phyloP scores from a whole-genome alignment of 805 yeast genomes.

The Nakazawaea wickerhamii region DNA sequence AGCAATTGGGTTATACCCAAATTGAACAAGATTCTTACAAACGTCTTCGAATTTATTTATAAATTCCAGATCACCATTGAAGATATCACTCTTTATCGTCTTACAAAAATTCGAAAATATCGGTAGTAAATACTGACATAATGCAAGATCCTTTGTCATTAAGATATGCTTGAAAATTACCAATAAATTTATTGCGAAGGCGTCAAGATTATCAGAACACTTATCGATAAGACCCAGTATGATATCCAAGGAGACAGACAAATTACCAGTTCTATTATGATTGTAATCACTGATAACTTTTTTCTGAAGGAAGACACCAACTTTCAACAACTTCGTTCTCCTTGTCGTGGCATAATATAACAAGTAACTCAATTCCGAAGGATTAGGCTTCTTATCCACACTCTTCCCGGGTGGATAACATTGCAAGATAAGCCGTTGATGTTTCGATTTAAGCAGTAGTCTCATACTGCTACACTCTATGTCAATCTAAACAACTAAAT shows the following conservation, averaged over 20 bases:
- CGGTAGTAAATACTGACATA: constrained; percentile 47
- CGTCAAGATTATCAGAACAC: constrained; percentile 79
- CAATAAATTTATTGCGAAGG: constrained; percentile 68
- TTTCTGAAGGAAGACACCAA: constrained; percentile 59
- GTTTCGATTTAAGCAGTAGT: constrained; percentile 63
- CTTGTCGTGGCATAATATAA: constrained; percentile 88
- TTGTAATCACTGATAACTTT: constrained; percentile 57
- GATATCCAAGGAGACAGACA: constrained; percentile 75
- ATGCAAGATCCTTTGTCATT: constrained; percentile 51
- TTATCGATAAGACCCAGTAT: constrained; percentile 61
- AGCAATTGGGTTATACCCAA: constrained; percentile 18
- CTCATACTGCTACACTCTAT: constrained; percentile 3
- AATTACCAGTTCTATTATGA: constrained; percentile 67
- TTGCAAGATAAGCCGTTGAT: constrained; percentile 82
- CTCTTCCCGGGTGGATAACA: constrained; percentile 91
- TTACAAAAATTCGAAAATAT: constrained; percentile 40
- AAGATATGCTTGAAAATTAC: constrained; percentile 50
- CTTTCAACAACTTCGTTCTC: constrained; percentile 83
- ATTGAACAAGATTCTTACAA: constrained; percentile 18
- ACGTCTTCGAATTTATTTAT: constrained; percentile 34
- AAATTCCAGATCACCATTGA: constrained; percentile 41
- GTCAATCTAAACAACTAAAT: background rate
- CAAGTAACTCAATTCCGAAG: constrained; percentile 84
- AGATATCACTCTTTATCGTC: constrained; percentile 31
- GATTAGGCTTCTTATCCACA: constrained; percentile 84